phyloP scores from a whole-genome alignment of 2,329 filamentous ascomycete species.

The Tolypocladium nubicola region DNA sequence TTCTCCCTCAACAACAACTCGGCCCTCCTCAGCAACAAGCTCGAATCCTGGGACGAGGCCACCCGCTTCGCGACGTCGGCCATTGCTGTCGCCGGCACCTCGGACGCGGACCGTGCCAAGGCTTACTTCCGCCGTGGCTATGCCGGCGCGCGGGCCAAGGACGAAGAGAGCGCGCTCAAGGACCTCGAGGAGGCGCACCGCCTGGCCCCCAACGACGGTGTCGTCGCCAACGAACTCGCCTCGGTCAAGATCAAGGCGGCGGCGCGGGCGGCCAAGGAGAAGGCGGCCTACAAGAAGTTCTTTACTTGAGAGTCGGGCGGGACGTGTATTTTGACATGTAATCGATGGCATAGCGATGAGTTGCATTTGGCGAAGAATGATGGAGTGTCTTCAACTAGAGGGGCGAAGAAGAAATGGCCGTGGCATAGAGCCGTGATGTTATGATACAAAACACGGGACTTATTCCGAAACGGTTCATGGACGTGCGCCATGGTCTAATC shows the following conservation, averaged over 20 bases:
- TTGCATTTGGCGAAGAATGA: background rate
- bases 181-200: slow-evolving; percentile 67
- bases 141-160: slow-evolving; percentile 66
- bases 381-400: background rate
- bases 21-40: slow-evolving; percentile 76
- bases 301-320: slow-evolving; percentile 41
- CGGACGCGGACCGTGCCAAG: slow-evolving; percentile 77
- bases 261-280: slow-evolving; percentile 74
- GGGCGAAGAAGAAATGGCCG: background rate
- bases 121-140: slow-evolving; percentile 74
- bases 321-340: background rate
- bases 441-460: background rate
- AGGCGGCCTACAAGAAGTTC: slow-evolving; percentile 86
- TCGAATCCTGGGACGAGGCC: slow-evolving; percentile 59
- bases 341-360: background rate
- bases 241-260: slow-evolving; percentile 67
- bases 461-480: background rate
- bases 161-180: slow-evolving; percentile 70
- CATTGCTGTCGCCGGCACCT: slow-evolving; percentile 53
- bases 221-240: slow-evolving; percentile 63
- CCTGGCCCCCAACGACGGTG: slow-evolving; percentile 64
- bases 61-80: slow-evolving; percentile 62
- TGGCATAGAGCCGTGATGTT: background rate
- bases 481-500: background rate
- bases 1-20: slow-evolving; percentile 84